A percentile compares a stretch with the other conserved stretches of the same genome.
Evolutionary conservation across 2,329 filamentous ascomycete genomes (phyloP).

Genomic region (Coleophoma crateriformis): DNA sequence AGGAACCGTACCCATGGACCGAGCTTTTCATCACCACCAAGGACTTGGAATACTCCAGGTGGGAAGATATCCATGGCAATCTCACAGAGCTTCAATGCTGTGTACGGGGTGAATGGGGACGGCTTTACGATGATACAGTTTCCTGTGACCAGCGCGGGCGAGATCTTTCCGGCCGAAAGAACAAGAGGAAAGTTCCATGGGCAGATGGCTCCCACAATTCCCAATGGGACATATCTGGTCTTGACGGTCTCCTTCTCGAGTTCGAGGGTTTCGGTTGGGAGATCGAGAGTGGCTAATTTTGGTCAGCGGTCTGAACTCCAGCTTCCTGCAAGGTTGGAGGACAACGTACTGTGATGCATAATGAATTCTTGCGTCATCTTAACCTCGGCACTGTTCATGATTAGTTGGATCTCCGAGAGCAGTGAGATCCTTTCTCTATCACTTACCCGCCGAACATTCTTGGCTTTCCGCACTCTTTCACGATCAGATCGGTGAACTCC

Average conservation of each 20-base stretch:
- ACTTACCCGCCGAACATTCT: slow-evolving; percentile 10
- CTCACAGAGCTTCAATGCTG: slow-evolving; percentile 45
- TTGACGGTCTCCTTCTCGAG: neutral
- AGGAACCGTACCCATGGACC: slow-evolving; percentile 28
- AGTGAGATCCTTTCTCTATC: no score
- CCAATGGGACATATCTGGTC: slow-evolving; percentile 36
- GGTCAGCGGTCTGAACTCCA: no score
- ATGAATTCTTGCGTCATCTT: neutral
- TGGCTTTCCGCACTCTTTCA: slow-evolving; percentile 44
- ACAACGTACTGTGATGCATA: neutral
- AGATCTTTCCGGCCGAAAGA: slow-evolving; percentile 42
- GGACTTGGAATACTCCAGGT: slow-evolving; percentile 43
- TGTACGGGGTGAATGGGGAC: slow-evolving; percentile 49
- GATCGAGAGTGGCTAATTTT: neutral
- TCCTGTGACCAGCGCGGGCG: slow-evolving; percentile 41
- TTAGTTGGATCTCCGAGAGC: no score
- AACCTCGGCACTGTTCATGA: neutral
- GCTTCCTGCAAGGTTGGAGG: no score
- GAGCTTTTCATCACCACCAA: slow-evolving; percentile 35
- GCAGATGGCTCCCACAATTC: slow-evolving; percentile 46
- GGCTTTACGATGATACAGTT: slow-evolving; percentile 51
- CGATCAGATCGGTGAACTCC: slow-evolving; percentile 36
- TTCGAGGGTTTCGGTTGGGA: neutral
- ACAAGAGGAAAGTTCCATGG: slow-evolving; percentile 54
- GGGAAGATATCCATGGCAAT: slow-evolving; percentile 42